Evolutionary conservation across 345 rosid species (phyloP), one percentile per base, ranked within the genome.

Genomic region (Salix caprea): DNA sequence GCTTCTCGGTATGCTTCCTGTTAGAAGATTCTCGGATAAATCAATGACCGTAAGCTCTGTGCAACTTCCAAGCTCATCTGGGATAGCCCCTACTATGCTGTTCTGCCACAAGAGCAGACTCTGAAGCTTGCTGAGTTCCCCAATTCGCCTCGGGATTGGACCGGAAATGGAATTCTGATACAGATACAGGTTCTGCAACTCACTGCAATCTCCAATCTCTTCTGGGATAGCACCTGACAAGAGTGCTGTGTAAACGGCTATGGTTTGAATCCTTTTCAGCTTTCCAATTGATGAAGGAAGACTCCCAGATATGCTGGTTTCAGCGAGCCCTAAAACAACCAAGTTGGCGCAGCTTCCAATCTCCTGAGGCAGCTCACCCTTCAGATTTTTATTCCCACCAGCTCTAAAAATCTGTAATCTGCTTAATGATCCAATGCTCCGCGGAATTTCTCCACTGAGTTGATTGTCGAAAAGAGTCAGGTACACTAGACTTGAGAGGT

Each of bases 81-180:
- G 97, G 71, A 93, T 93, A 60, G 82, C 74, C 13, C 97, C 97
- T 48, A 93, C 99, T 72, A 96, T 81, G 84, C 87, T 90, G 85
- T 93, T 96, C 84, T 96, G 95, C 98, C 99, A 96, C 74, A 93
- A 75, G 24, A 93, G 91, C 44, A 96, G 78, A 76, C 88, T 91
- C 78, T 88, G 91, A 79, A 96, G 93, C 92, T 93, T 92, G 32
- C 67, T 76, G 66, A 96, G 97, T 78, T 87, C 73, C 37, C 97
- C 99, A 44, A 92, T 65, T 74, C 78, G 78, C 67, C 70, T 76
- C 4, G 97, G 99, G 69, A 93, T 85, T 10, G 92, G 84, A 46
- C 98, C 97, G 0, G 98, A 91, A 65, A 96, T 84, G 10, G 95
- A 92, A 83, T 90, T 96, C 91, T 96, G 95, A 80, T 91, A 92